Conservation (phyloP, 1,139 yeast species). For the Debaryomyces nepalensis region DNA sequence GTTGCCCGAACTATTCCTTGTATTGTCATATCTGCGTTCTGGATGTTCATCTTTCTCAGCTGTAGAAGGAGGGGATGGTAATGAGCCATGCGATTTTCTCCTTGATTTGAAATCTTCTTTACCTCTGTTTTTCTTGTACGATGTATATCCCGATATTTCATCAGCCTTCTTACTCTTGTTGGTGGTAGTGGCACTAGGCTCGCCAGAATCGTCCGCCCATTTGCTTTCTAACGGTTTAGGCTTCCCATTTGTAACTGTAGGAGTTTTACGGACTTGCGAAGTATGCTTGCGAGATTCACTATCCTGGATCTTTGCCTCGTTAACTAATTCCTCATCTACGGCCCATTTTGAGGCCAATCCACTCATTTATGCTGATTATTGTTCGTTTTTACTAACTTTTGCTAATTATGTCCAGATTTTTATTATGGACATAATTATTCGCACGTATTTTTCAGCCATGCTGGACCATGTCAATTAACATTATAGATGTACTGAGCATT, state of each 20-base stretch:
- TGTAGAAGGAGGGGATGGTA: conserved; percentile 12
- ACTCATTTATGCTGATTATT: conserved; percentile 24
- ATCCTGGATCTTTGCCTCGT: conserved; percentile 31
- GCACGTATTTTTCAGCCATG: conserved; percentile 4
- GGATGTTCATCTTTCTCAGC: conserved; percentile 18
- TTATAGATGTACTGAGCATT: too few relatives aligned
- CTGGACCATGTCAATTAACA: background rate
- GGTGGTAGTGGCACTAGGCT: background rate
- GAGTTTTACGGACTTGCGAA: conserved; percentile 15
- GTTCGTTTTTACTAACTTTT: conserved; percentile 6
- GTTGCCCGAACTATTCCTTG: background rate
- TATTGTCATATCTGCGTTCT: conserved; percentile 19
- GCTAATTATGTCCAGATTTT: conserved; percentile 9
- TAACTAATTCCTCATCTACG: conserved; percentile 31
- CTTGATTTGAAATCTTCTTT: conserved; percentile 1
- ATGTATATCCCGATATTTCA: background rate
- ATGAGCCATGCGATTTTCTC: background rate
- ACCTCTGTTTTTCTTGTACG: conserved; percentile 5
- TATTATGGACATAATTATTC: background rate
- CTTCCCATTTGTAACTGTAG: conserved; percentile 19
- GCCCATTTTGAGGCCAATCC: conserved; percentile 49
- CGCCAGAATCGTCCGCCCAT: conserved; percentile 21
- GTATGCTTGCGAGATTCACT: conserved; percentile 9
- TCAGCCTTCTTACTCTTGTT: background rate
- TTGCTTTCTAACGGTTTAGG: conserved; percentile 26